Conservation (phyloP, 106 monocot species). For the Narthecium ossifragum region DNA sequence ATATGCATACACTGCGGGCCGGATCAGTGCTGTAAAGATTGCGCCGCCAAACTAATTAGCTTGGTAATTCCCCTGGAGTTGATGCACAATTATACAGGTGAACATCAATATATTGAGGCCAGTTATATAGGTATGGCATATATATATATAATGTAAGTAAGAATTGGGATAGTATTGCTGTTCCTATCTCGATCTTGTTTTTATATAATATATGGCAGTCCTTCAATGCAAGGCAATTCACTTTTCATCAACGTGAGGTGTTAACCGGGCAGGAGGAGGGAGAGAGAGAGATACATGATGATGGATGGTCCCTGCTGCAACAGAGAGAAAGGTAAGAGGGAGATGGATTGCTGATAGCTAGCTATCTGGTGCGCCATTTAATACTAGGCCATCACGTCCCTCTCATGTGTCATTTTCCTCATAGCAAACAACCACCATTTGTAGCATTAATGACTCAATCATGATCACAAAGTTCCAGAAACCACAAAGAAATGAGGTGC, state of each 20-base stretch:
- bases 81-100: too few species aligned
- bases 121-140: background rate
- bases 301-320: background rate
- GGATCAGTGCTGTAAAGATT: too few species aligned
- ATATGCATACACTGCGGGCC: too few species aligned
- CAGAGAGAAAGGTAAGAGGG: background rate
- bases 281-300: background rate
- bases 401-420: slow-evolving; percentile 7
- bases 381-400: slow-evolving; percentile 8
- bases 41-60: too few species aligned
- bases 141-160: background rate
- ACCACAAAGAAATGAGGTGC: background rate
- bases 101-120: background rate
- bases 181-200: background rate
- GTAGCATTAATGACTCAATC: slow-evolving; percentile 31
- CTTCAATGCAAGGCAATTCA: too few species aligned
- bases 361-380: slow-evolving; percentile 10
- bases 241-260: too few species aligned
- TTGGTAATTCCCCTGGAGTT: too few species aligned
- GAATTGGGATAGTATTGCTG: background rate
- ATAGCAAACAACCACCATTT: slow-evolving; percentile 30
- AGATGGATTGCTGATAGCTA: too few species aligned
- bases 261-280: background rate
- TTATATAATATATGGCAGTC: background rate
- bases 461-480: slow-evolving; percentile 2